phyloP scores from a whole-genome alignment of 495 filamentous ascomycete species.

The Entonaema liquescens region DNA sequence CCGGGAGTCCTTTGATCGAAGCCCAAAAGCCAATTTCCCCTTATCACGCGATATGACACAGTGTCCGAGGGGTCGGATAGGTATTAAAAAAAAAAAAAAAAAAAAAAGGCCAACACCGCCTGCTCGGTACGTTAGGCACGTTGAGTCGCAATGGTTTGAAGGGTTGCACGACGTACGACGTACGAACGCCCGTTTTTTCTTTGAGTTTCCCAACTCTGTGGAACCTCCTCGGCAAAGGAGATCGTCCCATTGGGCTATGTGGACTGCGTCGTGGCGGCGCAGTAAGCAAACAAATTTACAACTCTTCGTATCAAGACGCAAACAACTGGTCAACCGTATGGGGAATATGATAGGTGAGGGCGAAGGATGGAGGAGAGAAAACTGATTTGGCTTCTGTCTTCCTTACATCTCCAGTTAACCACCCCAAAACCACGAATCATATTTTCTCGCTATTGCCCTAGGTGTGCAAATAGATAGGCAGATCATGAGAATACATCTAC shows the following conservation, averaged over 20 bases:
- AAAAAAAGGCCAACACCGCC: too few relatives aligned
- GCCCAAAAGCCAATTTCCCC: neutral
- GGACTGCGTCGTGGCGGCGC: constrained; percentile 18
- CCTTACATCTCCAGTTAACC: neutral
- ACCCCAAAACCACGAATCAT: neutral
- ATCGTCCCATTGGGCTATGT: constrained; percentile 37
- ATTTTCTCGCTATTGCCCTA: neutral
- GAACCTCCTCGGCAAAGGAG: constrained; percentile 39
- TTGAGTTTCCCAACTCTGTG: constrained; percentile 35
- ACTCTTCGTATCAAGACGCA: neutral
- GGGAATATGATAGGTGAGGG: neutral
- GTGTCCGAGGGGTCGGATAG: constrained; percentile 26
- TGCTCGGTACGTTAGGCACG: constrained; percentile 30
- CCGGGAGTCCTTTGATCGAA: neutral
- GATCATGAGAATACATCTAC: neutral
- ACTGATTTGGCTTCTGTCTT: neutral
- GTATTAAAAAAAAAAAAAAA: too few relatives aligned
- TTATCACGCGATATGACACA: constrained; percentile 15
- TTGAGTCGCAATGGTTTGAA: constrained; percentile 11
- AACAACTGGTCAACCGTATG: neutral
- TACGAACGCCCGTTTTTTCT: neutral
- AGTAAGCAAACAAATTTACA: constrained; percentile 16
- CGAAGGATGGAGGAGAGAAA: neutral
- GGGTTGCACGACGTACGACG: constrained; percentile 21
- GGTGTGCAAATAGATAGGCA: neutral